phyloP scores from a whole-genome alignment of 805 yeast species.

The Zygotorulaspora florentina region DNA sequence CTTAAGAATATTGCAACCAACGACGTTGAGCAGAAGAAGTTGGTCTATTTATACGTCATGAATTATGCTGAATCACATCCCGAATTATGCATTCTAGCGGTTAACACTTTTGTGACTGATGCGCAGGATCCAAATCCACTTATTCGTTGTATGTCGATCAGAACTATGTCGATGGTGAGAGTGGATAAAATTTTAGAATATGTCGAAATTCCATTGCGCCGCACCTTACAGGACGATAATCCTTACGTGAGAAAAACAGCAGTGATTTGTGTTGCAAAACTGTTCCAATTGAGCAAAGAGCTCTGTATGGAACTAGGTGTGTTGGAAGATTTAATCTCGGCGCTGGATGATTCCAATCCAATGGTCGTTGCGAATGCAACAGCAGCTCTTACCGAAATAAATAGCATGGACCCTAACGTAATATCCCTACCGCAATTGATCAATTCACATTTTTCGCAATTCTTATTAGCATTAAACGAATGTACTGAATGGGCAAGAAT shows the following conservation, averaged over 20 bases:
- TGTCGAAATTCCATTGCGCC: conserved; percentile 81
- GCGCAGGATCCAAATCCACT: conserved; percentile 96
- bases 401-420: conserved; percentile 56
- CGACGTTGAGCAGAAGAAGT: conserved; percentile 92
- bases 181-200: conserved; percentile 95
- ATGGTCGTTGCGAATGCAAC: conserved; percentile 97
- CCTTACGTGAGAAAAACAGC: conserved; percentile 98
- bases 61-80: conserved; percentile 97
- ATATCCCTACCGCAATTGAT: conserved; percentile 39
- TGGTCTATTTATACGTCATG: conserved; percentile 92
- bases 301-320: conserved; percentile 87
- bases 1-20: conserved; percentile 94
- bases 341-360: conserved; percentile 85
- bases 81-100: conserved; percentile 91
- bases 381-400: conserved; percentile 78
- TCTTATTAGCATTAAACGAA: conserved; percentile 83
- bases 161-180: conserved; percentile 98
- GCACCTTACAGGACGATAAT: conserved; percentile 85
- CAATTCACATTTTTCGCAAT: conserved; percentile 47
- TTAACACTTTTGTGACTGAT: conserved; percentile 92
- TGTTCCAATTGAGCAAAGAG: conserved; percentile 78
- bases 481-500: conserved; percentile 99
- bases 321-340: conserved; percentile 55
- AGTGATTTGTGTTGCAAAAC: conserved; percentile 92
- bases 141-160: conserved; percentile 90